phyloP scores from a whole-genome alignment of 192 early-diverging fungal species.

The Coemansia sp. region DNA sequence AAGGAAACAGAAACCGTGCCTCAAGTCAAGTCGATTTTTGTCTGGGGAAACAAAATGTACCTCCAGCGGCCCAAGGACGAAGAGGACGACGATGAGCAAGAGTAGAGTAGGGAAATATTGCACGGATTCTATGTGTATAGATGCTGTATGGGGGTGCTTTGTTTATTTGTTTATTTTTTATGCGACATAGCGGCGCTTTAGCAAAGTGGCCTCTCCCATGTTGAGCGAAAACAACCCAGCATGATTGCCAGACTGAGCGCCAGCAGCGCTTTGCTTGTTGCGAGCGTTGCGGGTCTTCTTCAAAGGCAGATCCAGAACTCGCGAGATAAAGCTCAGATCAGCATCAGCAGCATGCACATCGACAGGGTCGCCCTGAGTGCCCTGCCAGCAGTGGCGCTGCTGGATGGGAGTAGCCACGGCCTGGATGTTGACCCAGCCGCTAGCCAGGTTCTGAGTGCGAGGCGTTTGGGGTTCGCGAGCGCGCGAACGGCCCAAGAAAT shows the following conservation, averaged over 20 bases:
- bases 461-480: slow-evolving; percentile 24
- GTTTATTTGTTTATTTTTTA: neutral
- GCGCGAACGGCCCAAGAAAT: slow-evolving; percentile 18
- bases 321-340: slow-evolving; percentile 48
- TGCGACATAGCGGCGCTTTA: slow-evolving; percentile 46
- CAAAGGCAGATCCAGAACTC: slow-evolving; percentile 40
- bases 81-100: slow-evolving; percentile 2
- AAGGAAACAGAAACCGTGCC: slow-evolving; percentile 1
- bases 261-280: slow-evolving; percentile 14
- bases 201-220: slow-evolving; percentile 50
- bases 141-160: neutral
- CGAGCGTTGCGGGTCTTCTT: slow-evolving; percentile 44
- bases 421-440: slow-evolving; percentile 52
- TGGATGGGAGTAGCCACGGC: slow-evolving; percentile 47
- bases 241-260: neutral
- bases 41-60: slow-evolving; percentile 49
- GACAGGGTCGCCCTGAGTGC: slow-evolving; percentile 49
- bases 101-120: neutral
- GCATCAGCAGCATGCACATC: slow-evolving; percentile 49
- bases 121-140: too few species aligned
- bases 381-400: slow-evolving; percentile 54
- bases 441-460: slow-evolving; percentile 39
- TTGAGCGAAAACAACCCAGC: slow-evolving; percentile 42
- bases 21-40: slow-evolving; percentile 25
- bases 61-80: slow-evolving; percentile 32